Conservation (phyloP, 139 green algal genomes). For the Deuterostichococcus epilithicus region DNA sequence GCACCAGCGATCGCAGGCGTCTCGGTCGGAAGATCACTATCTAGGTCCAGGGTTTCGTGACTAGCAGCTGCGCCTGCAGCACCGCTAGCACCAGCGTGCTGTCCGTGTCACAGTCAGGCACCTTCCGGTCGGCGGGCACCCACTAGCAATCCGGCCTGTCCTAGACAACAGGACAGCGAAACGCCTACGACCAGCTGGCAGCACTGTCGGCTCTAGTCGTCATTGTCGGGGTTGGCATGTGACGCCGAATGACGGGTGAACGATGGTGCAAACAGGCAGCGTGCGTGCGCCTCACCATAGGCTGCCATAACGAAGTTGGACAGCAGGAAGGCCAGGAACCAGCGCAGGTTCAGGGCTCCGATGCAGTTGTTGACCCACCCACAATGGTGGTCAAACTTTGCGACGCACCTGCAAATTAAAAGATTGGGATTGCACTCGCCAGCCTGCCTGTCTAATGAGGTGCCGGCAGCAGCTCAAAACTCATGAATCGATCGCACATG, state of each 20-base stretch:
- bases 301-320: slow-evolving; percentile 38
- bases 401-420: slow-evolving; percentile 48
- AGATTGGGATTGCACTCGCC: background rate
- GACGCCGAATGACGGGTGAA: background rate
- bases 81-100: background rate
- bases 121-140: background rate
- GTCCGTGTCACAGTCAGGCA: background rate
- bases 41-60: no score
- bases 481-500: background rate
- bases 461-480: background rate
- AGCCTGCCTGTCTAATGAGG: background rate
- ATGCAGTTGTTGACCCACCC: slow-evolving; percentile 78
- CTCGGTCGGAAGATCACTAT: no score
- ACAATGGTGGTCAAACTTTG: slow-evolving; percentile 74
- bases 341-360: slow-evolving; percentile 56
- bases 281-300: slow-evolving; percentile 35
- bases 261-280: background rate
- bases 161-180: background rate
- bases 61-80: background rate
- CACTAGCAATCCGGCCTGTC: background rate
- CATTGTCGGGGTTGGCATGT: background rate
- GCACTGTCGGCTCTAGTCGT: background rate
- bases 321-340: slow-evolving; percentile 59
- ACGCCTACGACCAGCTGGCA: background rate
- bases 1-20: no score